Conservation (phyloP, 2,329 filamentous ascomycete species). For the Neofusicoccum kwambonambiense region DNA sequence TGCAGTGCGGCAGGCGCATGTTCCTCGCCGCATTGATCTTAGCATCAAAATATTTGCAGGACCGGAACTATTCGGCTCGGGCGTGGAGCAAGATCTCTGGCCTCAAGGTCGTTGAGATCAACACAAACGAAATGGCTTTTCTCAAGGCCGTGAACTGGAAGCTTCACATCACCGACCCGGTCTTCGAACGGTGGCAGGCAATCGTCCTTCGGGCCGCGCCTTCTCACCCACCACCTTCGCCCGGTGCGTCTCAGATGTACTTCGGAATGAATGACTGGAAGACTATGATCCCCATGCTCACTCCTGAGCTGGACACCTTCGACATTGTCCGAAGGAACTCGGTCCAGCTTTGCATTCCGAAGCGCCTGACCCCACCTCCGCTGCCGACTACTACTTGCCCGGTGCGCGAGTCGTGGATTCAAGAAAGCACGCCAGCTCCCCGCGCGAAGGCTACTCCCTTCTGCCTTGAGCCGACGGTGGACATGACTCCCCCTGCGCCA, state of each 20-base stretch:
- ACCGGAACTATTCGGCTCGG: conserved; percentile 94
- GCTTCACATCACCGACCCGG: conserved; percentile 83
- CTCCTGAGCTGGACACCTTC: conserved; percentile 55
- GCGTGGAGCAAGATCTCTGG: conserved; percentile 99
- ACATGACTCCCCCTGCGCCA: conserved; percentile 53
- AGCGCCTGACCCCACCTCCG: conserved; percentile 27
- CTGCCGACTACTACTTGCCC: conserved; percentile 27
- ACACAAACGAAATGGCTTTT: conserved; percentile 93
- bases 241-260: conserved; percentile 28
- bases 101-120: conserved; percentile 89
- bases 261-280: conserved; percentile 44
- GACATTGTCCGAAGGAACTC: conserved; percentile 27
- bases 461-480: conserved; percentile 52
- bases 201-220: conserved; percentile 65
- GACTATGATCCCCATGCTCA: conserved; percentile 54
- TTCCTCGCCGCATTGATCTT: conserved; percentile 92
- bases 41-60: conserved; percentile 96
- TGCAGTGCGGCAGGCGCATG: conserved; percentile 97
- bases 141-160: conserved; percentile 89
- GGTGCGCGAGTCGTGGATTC: conserved; percentile 19
- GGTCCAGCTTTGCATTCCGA: conserved; percentile 19
- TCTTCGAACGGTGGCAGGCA: conserved; percentile 92
- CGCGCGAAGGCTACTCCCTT: conserved; percentile 43
- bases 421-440: conserved; percentile 46
- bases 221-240: conserved; percentile 40